A percentile compares a stretch with the other conserved stretches of the same genome.
Conservation (phyloP, 768 basidiomycete species). For the Termitomyces sp. region DNA sequence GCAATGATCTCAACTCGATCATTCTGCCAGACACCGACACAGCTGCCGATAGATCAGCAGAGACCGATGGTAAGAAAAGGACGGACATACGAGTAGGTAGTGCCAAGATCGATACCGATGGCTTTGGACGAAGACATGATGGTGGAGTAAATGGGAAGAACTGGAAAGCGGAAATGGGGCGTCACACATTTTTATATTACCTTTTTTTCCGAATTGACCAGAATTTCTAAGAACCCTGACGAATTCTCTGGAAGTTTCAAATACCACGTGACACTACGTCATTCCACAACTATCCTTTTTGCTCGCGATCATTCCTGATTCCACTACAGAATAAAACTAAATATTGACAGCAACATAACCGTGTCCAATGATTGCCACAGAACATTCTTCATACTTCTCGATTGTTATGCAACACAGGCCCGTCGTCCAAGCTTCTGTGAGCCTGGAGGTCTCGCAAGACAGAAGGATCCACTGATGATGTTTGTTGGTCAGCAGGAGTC, state of each 20-base stretch:
- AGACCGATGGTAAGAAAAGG: conserved; percentile 1
- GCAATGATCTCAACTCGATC: conserved; percentile 99
- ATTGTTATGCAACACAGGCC: conserved; percentile 17
- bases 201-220: conserved; percentile 30
- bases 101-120: conserved; percentile 87
- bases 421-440: conserved; percentile 76
- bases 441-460: conserved; percentile 86
- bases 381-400: conserved; percentile 11
- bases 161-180: conserved; percentile 5
- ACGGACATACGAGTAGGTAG: conserved; percentile 79
- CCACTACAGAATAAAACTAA: conserved; percentile 1
- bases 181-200: conserved; percentile 29
- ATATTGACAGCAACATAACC: background rate
- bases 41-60: conserved; percentile 41
- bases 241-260: conserved; percentile 42
- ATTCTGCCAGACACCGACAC: conserved; percentile 99
- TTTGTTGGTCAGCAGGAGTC: background rate
- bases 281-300: conserved; percentile 1
- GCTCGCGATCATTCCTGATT: background rate
- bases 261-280: conserved; percentile 27
- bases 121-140: conserved; percentile 73
- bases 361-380: background rate
- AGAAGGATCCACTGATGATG: conserved; percentile 68
- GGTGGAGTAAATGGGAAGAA: conserved; percentile 12
- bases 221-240: conserved; percentile 28